A percentile compares a stretch with the other conserved stretches of the same genome.
Conservation (phyloP, 179 eudicot species). For the Beta lomatogona region DNA sequence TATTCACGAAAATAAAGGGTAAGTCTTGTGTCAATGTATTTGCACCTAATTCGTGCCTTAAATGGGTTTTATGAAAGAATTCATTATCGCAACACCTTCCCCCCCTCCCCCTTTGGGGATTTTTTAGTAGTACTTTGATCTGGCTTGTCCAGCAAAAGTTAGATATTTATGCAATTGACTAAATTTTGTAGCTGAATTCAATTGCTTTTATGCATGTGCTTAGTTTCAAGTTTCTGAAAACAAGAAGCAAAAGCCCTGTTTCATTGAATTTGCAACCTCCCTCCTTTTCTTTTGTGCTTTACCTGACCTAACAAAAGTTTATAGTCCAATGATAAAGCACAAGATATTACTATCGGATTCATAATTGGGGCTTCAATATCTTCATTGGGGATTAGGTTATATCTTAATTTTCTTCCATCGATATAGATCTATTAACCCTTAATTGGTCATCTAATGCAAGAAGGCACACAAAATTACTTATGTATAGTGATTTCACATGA, state of each 20-base stretch:
- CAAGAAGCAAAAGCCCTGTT: constrained; percentile 12
- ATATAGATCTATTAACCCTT: not conserved
- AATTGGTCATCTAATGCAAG: not conserved
- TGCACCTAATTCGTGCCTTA: constrained; percentile 12
- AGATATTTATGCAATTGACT: not conserved
- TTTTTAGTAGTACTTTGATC: not conserved
- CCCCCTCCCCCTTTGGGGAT: not conserved
- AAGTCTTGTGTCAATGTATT: constrained; percentile 17
- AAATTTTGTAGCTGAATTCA: not conserved
- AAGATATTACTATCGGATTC: not conserved
- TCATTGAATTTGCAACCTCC: constrained; percentile 17
- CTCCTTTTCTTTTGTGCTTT: constrained; percentile 5
- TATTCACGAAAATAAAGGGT: not conserved
- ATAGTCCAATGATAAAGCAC: not conserved
- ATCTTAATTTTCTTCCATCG: not conserved
- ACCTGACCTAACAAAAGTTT: constrained; percentile 18
- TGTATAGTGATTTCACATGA: not conserved
- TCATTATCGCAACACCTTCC: not conserved
- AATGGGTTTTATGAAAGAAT: not conserved
- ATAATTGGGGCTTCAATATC: not conserved
- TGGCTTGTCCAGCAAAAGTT: not conserved
- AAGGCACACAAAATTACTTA: not conserved
- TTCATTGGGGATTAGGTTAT: not conserved
- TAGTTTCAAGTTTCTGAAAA: not conserved
- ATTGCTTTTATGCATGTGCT: constrained; percentile 12